These are phyloP conservation scores for Chlorella sp. DNA, from an alignment of 139 green algal species.

Conservation along the genomic window DNA sequence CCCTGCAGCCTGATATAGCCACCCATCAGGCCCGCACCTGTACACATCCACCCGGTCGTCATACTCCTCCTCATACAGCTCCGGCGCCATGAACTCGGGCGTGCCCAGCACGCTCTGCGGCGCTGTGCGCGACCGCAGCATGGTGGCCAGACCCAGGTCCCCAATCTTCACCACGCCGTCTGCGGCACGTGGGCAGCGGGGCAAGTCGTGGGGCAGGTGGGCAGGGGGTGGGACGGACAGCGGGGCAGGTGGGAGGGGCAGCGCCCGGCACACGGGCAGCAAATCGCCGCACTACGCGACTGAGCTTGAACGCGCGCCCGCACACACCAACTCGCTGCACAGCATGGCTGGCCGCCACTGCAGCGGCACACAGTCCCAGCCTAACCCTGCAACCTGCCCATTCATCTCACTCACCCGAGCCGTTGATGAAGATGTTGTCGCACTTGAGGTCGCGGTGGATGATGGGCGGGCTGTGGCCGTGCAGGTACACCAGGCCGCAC, in stretches of 20 bases:
- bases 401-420: conserved; percentile 52
- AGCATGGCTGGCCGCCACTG: no score
- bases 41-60: conserved; percentile 98
- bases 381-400: no score
- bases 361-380: no score
- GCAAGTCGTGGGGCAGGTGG: neutral
- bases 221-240: no score
- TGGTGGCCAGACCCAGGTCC: conserved; percentile 95
- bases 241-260: no score
- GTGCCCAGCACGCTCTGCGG: conserved; percentile 94
- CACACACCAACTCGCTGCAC: no score
- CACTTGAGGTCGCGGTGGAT: conserved; percentile 94
- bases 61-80: conserved; percentile 99
- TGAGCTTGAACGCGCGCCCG: no score
- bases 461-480: conserved; percentile 90
- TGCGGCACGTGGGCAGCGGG: neutral
- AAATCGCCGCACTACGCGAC: no score
- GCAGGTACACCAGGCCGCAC: conserved; percentile 96
- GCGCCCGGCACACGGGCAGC: no score
- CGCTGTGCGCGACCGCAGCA: conserved; percentile 87
- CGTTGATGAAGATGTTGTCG: conserved; percentile 98
- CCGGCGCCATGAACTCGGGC: conserved; percentile 98
- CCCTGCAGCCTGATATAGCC: no score
- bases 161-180: conserved; percentile 98
- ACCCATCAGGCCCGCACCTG: conserved; percentile 1